A percentile compares a stretch with the other conserved stretches of the same genome.
phyloP scores from a whole-genome alignment of 495 filamentous ascomycete species.

The Neurospora sublineolata region DNA sequence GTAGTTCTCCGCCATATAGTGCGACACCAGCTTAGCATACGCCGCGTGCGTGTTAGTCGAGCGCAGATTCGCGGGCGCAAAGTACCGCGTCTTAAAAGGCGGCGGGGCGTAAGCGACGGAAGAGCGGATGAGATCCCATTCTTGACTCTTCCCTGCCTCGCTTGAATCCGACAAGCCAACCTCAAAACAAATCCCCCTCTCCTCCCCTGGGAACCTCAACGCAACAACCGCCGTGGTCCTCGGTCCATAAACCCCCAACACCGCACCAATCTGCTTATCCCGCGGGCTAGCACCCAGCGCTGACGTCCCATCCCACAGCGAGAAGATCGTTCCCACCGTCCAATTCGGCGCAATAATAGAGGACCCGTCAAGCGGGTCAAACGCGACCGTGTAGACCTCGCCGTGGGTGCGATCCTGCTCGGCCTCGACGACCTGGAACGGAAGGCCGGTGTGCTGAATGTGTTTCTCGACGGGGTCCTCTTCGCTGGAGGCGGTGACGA shows the following conservation, averaged over 20 bases:
- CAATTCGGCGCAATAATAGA: constrained; percentile 44
- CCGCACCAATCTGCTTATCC: constrained; percentile 29
- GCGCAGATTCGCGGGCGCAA: constrained; percentile 44
- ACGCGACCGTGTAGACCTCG: constrained; percentile 43
- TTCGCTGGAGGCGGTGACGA: constrained; percentile 38
- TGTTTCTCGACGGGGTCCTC: constrained; percentile 38
- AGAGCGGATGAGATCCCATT: constrained; percentile 26
- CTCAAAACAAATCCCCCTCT: constrained; percentile 28
- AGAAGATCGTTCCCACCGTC: constrained; percentile 41
- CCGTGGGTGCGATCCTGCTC: not conserved
- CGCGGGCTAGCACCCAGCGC: constrained; percentile 28
- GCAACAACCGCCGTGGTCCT: constrained; percentile 39
- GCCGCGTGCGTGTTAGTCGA: constrained; percentile 28
- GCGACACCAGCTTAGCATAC: constrained; percentile 32
- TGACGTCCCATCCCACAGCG: constrained; percentile 35
- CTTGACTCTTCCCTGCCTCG: not conserved
- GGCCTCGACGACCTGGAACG: not conserved
- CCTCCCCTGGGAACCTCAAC: constrained; percentile 25
- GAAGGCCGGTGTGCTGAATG: constrained; percentile 1
- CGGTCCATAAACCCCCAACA: constrained; percentile 41
- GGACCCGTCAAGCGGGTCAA: constrained; percentile 44
- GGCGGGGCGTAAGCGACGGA: constrained; percentile 16
- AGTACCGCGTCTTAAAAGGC: constrained; percentile 31
- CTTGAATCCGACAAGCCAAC: constrained; percentile 20
- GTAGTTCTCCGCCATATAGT: constrained; percentile 31